phyloP scores from a whole-genome alignment of 768 basidiomycete species.

The Tricholoma bakamatsutake region DNA sequence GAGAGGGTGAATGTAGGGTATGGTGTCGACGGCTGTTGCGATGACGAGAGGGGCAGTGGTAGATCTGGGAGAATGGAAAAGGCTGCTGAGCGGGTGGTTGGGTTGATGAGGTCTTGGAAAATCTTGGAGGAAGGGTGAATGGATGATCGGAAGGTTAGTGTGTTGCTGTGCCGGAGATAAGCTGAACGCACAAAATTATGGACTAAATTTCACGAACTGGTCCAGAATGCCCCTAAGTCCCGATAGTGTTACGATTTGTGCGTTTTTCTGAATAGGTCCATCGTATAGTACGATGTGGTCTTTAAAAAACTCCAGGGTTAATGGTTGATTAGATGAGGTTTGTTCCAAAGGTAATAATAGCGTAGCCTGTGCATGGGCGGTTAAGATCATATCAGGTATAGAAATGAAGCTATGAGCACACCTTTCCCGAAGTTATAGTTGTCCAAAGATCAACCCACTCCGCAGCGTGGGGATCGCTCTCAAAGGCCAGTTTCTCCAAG shows the following conservation, averaged over 20 bases:
- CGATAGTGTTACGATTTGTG: constrained; percentile 69
- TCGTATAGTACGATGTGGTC: constrained; percentile 79
- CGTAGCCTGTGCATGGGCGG: constrained; percentile 49
- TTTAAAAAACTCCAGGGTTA: constrained; percentile 71
- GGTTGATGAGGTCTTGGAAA: constrained; percentile 33
- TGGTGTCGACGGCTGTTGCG: constrained; percentile 18
- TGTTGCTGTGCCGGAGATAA: constrained; percentile 24
- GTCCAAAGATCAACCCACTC: constrained; percentile 73
- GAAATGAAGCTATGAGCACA: constrained; percentile 22
- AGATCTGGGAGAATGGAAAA: constrained; percentile 48
- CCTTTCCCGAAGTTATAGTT: constrained; percentile 61
- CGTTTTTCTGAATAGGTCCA: constrained; percentile 36
- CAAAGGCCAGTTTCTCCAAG: constrained; percentile 59
- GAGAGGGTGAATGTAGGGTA: constrained; percentile 47
- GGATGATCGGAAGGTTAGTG: constrained; percentile 38
- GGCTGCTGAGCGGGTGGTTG: constrained; percentile 25
- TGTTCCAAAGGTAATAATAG: constrained; percentile 73
- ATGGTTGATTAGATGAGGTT: constrained; percentile 40
- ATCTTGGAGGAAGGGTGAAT: constrained; percentile 35
- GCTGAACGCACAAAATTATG: background rate
- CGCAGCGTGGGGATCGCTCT: constrained; percentile 41
- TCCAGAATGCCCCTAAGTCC: constrained; percentile 72
- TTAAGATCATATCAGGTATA: background rate
- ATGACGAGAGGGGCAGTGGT: constrained; percentile 28
- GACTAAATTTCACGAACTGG: constrained; percentile 37